These are phyloP conservation scores for Suhomyces sp. DNA, from an alignment of 805 yeast species.

Conservation along the genomic window DNA sequence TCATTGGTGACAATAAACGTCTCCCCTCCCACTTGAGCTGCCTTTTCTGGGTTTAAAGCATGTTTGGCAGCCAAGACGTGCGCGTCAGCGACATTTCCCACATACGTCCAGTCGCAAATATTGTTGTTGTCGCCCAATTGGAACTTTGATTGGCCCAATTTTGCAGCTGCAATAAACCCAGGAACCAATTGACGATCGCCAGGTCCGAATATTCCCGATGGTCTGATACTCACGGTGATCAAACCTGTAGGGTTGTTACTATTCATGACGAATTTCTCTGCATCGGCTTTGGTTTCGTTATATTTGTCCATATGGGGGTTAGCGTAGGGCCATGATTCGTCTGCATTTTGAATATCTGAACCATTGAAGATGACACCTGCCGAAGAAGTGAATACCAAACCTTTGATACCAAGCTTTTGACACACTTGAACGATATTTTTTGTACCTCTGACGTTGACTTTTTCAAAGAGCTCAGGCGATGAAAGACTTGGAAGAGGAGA, in stretches of 20 bases:
- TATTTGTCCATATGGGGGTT: conserved; percentile 92
- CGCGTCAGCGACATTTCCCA: conserved; percentile 97
- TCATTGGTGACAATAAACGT: conserved; percentile 90
- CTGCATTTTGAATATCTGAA: conserved; percentile 85
- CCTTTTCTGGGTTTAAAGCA: conserved; percentile 47
- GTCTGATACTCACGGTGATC: conserved; percentile 83
- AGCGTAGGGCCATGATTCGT: conserved; percentile 93
- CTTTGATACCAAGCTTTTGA: conserved; percentile 49
- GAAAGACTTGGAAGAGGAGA: conserved; percentile 88
- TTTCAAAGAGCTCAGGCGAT: conserved; percentile 75
- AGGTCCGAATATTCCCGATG: conserved; percentile 98
- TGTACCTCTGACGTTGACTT: conserved; percentile 91
- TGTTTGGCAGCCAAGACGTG: conserved; percentile 90
- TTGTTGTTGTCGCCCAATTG: conserved; percentile 95
- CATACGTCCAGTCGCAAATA: conserved; percentile 94
- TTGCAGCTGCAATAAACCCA: conserved; percentile 79
- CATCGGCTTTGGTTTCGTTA: conserved; percentile 90
- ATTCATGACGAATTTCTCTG: conserved; percentile 75
- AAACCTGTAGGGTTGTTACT: conserved; percentile 62
- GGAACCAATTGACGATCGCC: conserved; percentile 98
- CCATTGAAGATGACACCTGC: conserved; percentile 98
- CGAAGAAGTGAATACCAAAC: conserved; percentile 90
- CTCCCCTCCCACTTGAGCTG: conserved; percentile 68
- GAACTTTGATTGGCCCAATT: conserved; percentile 81
- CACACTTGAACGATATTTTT: conserved; percentile 66